These are phyloP conservation scores for Pyrenophora graminea DNA, from an alignment of 2,329 filamentous ascomycete species.

Conservation along the genomic window DNA sequence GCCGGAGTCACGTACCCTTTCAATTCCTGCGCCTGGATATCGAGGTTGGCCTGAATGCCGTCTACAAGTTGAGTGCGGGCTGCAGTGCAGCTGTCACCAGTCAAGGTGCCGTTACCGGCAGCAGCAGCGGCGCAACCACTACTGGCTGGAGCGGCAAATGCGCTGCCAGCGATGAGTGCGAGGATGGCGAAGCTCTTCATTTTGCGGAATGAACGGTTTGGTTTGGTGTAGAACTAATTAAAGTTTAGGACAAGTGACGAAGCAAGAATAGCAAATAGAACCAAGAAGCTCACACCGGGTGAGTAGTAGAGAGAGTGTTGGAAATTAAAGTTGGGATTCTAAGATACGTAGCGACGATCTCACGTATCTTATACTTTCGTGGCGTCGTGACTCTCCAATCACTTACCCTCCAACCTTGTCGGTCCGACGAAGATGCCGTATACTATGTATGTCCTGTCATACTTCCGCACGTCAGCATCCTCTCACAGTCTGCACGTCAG, in stretches of 20 bases:
- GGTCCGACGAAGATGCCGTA: neutral
- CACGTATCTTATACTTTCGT: neutral
- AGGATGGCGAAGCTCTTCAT: conserved; percentile 15
- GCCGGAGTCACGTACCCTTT: conserved; percentile 12
- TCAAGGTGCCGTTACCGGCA: neutral
- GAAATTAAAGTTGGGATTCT: neutral
- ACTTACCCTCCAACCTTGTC: neutral
- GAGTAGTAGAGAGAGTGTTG: neutral
- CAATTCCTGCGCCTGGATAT: conserved; percentile 28
- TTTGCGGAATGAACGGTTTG: neutral
- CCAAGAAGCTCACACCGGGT: conserved; percentile 2
- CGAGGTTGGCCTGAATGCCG: conserved; percentile 27
- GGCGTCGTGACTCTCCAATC: neutral
- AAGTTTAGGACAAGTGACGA: neutral
- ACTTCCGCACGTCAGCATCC: neutral
- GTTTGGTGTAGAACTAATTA: neutral
- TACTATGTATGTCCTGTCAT: too few species aligned
- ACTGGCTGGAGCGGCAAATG: neutral
- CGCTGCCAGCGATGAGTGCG: neutral
- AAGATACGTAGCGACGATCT: neutral
- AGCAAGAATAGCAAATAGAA: too few species aligned
- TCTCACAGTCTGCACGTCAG: conserved; percentile 8
- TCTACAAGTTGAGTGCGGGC: conserved; percentile 10
- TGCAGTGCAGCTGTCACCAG: neutral
- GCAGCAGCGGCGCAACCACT: neutral